Conservation (phyloP, 2,329 filamentous ascomycete species). For the Aspergillus oerlinghausenensis region DNA sequence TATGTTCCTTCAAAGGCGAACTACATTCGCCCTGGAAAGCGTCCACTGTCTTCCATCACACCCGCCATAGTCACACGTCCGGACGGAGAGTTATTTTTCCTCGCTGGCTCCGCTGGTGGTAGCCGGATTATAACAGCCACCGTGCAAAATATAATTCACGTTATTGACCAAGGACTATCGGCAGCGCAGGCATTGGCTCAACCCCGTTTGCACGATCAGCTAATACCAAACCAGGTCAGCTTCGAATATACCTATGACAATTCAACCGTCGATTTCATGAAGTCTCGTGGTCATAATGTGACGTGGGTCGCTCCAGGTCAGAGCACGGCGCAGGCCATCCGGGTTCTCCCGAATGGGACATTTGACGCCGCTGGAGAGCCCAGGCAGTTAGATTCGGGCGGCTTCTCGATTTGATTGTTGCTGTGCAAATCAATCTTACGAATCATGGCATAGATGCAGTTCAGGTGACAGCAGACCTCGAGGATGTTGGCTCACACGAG, state of each 20-base stretch:
- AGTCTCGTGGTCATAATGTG: conserved; percentile 64
- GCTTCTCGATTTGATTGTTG: conserved; percentile 48
- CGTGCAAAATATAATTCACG: conserved; percentile 67
- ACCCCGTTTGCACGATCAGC: conserved; percentile 75
- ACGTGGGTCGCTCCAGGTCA: conserved; percentile 60
- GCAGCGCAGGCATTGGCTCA: conserved; percentile 58
- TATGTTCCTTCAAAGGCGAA: conserved; percentile 76
- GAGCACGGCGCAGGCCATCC: conserved; percentile 69
- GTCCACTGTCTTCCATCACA: conserved; percentile 76
- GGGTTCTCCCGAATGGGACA: conserved; percentile 55
- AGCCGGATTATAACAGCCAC: conserved; percentile 78
- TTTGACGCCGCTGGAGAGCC: conserved; percentile 78
- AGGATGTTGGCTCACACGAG: too few relatives aligned
- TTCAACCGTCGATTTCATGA: conserved; percentile 59
- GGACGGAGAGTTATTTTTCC: conserved; percentile 62
- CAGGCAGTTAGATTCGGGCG: conserved; percentile 66
- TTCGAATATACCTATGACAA: conserved; percentile 70
- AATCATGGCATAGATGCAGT: neutral
- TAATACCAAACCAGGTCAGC: conserved; percentile 63
- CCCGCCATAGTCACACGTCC: conserved; percentile 70
- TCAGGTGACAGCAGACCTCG: neutral
- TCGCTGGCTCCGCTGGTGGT: conserved; percentile 73
- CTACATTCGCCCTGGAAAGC: conserved; percentile 74
- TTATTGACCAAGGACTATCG: conserved; percentile 62
- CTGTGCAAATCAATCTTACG: neutral